Base-by-base conservation (phyloP, 208 protist genomes). In the Crithidia thermophila region DNA sequence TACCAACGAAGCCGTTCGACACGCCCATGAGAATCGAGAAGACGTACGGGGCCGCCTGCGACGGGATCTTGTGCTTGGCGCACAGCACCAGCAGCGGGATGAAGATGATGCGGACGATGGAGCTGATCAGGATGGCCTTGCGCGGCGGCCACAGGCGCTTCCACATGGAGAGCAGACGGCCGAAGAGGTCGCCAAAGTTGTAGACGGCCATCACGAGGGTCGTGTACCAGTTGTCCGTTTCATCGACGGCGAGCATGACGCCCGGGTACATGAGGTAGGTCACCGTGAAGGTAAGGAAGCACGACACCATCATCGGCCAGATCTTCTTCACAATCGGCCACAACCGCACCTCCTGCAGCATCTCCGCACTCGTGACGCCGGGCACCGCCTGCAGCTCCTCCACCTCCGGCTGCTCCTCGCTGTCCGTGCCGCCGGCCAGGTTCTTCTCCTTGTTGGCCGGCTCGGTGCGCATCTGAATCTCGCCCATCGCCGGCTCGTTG, bases 251-350 rank as follows among this genome's bases (percentile, higher is more conserved):
- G 36, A 89, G 16, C 43, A 88, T 63, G 31, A 94, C 72, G 42
- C 90, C 90, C 0, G 90, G 90, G 70, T 87, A 95, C 21, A 95
- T 56, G 49, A 88, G 75, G 72, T 88, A 90, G 30, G 90, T 90
- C 43, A 81, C 42, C 30, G 57, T 39, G 61, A 93, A 94, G 55
- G 76, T 86, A n/a, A 90, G 62, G 42, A 84, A 82, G 57, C 80
- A 85, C 6, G 86, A 42, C n/a, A 95, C 51, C 81, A 89, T 88
- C 87, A 95, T 90, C 1, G 85, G 79, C 60, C 78, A 90, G 47
- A 91, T 88, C 51, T 81, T 68, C 59, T 86, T 84, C 30, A 91
- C 70, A 3, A 95, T 77, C 10, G 72, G 77, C 79, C 80, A 84
- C 59, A 84, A 25, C 46, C 52, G 66, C 42, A 79, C 68, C 52